Base-by-base conservation (phyloP, 2,329 filamentous ascomycete genomes). In the Sordariomycetes sp. region DNA sequence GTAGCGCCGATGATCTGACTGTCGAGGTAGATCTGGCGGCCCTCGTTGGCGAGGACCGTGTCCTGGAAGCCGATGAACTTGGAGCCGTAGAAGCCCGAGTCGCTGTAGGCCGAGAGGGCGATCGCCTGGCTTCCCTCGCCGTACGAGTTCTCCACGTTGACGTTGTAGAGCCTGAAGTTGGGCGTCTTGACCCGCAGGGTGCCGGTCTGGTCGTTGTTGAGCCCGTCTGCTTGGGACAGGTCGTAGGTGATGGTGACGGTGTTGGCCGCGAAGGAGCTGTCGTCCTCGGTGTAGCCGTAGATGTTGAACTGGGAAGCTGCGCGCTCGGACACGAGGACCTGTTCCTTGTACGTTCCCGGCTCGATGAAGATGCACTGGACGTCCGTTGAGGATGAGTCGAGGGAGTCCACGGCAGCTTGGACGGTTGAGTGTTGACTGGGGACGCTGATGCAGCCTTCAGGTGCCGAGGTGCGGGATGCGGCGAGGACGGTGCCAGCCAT, bases 141-240 rank as follows among this genome's bases (percentile, higher is more conserved):
- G 34, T 61, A 64, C 0, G 55, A 57, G 42, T 70, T 70, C 10
- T 55, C 52, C 9, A 70, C 53, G 35, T 69, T 74, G 49, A 82
- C 60, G 42, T 81, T 81, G 58, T 81, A 82, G 14, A 79, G 55
- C 43, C 68, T 70, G 38, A 79, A 64, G 43, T 71, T 64, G 5
- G 53, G 47, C 1, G 68, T 63, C 44, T 60, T 57, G 18, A 66
- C 57, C 8, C 61, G 50, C 19, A 70, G 51, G 0, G 64, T 66
- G 2, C 56, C 64, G 1, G 61, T 77, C 38, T 53, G 48, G 41
- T 80, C 76, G 41, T 81, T 72, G 44, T 51, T 66, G 26, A 62
- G 42, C 1, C 59, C 59, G 36, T 64, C 53, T 14, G 64, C 61
- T 32, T 72, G 69, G n/a, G 46, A 44, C 32, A 46, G 42, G 2